These are phyloP conservation scores for Ophiostoma montium DNA, from an alignment of 2,329 filamentous ascomycete species.

Conservation along the genomic window DNA sequence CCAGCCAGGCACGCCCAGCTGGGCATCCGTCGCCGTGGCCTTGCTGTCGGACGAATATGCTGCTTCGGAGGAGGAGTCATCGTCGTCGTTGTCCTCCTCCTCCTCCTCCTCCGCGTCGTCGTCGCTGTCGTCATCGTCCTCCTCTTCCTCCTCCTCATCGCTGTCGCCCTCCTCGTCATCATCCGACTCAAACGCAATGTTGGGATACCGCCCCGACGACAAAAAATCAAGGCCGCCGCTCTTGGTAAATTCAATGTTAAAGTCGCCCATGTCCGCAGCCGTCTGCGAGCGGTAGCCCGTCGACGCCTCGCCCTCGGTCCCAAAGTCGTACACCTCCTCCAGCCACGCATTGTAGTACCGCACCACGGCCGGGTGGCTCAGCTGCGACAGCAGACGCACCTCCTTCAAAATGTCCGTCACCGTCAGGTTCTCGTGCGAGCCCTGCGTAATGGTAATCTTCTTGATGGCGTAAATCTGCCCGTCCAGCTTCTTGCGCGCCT, in stretches of 20 bases:
- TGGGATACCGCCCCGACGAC: slow-evolving; percentile 65
- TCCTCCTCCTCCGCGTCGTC: slow-evolving; percentile 32
- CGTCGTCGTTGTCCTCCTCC: slow-evolving; percentile 16
- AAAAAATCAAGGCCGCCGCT: slow-evolving; percentile 87
- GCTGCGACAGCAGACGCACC: slow-evolving; percentile 75
- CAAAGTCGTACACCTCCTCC: slow-evolving; percentile 49
- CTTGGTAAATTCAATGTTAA: slow-evolving; percentile 45
- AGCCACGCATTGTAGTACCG: slow-evolving; percentile 95
- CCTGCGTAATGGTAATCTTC: slow-evolving; percentile 82
- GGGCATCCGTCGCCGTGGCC: slow-evolving; percentile 12
- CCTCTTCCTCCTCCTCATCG: slow-evolving; percentile 29
- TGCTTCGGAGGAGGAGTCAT: not conserved
- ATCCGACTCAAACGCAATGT: slow-evolving; percentile 57
- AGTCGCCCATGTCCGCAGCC: slow-evolving; percentile 15
- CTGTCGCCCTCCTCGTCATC: slow-evolving; percentile 29
- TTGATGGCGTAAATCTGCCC: slow-evolving; percentile 92
- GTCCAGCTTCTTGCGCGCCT: slow-evolving; percentile 87
- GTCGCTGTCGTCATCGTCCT: slow-evolving; percentile 25
- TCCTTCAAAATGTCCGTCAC: slow-evolving; percentile 76
- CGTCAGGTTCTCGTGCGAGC: slow-evolving; percentile 62
- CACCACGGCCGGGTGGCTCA: slow-evolving; percentile 78
- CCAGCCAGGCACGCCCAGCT: not conserved
- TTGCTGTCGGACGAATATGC: slow-evolving; percentile 11
- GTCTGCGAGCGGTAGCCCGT: slow-evolving; percentile 19
- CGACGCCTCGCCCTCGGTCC: slow-evolving; percentile 41